Evolutionary conservation across 805 yeast genomes (phyloP).

Genomic region (Spathaspora hagerdaliae): DNA sequence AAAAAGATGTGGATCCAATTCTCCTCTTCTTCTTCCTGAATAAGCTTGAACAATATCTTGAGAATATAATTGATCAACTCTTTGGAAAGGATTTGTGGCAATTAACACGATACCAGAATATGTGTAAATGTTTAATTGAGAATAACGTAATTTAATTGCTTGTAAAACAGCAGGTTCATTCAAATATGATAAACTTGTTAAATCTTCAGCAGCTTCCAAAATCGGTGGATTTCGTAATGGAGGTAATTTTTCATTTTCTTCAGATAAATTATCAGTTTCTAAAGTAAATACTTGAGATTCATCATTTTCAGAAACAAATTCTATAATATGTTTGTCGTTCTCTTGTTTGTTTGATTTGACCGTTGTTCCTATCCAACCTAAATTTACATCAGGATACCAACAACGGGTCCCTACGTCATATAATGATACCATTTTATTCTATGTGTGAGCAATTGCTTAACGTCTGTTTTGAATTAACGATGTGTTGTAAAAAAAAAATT

Average conservation of each 20-base stretch:
- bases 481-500: too few species aligned
- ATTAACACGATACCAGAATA: constrained; percentile 95
- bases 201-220: constrained; percentile 89
- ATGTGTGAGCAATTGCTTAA: neutral
- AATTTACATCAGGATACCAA: constrained; percentile 72
- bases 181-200: constrained; percentile 85
- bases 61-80: constrained; percentile 85
- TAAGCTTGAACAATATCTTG: constrained; percentile 93
- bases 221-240: constrained; percentile 87
- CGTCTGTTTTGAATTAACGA: neutral
- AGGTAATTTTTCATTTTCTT: constrained; percentile 60
- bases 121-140: constrained; percentile 88
- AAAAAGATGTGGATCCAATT: constrained; percentile 92
- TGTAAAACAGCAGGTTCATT: constrained; percentile 96
- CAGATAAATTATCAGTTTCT: constrained; percentile 46
- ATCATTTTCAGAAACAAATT: constrained; percentile 52
- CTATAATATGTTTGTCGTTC: constrained; percentile 45
- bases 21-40: constrained; percentile 90
- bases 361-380: constrained; percentile 75
- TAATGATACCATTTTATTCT: constrained; percentile 12
- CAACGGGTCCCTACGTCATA: constrained; percentile 53
- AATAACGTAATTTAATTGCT: constrained; percentile 85
- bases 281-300: constrained; percentile 38
- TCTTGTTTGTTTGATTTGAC: constrained; percentile 42
- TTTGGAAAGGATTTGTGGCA: constrained; percentile 94